Percentiles rank a stretch among this genome's conserved stretches.
Conservation (phyloP, 768 basidiomycete species). For the Cystobasidium tubakii region DNA sequence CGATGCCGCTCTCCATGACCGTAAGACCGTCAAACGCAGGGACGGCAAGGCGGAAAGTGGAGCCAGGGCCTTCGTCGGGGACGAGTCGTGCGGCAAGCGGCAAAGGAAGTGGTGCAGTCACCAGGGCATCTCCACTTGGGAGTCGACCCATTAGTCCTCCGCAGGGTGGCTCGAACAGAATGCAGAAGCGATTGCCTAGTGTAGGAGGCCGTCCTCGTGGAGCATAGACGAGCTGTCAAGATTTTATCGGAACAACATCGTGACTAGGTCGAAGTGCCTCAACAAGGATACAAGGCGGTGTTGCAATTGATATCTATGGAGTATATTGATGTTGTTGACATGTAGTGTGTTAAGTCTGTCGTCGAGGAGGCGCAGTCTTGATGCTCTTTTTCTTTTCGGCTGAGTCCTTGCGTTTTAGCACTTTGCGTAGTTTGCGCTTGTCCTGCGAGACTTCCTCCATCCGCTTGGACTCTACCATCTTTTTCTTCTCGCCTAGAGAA, state of each 20-base stretch:
- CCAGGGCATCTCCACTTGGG: background rate
- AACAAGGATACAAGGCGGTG: no score
- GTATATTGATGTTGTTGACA: no score
- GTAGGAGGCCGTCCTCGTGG: background rate
- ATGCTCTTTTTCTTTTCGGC: background rate
- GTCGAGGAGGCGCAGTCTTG: constrained; percentile 3
- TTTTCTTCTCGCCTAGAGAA: background rate
- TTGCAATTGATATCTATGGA: no score
- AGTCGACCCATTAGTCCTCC: background rate
- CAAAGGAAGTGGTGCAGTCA: background rate
- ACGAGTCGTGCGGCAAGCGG: background rate
- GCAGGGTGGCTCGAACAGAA: background rate
- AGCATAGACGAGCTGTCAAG: background rate
- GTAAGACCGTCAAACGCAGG: background rate
- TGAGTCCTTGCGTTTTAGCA: background rate
- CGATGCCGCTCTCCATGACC: background rate
- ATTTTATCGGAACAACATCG: no score
- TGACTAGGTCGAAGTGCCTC: no score
- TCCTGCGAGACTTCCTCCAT: background rate
- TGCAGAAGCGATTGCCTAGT: background rate
- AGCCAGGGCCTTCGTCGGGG: background rate
- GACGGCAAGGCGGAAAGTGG: background rate
- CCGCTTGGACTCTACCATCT: background rate
- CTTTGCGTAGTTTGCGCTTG: constrained; percentile 12
- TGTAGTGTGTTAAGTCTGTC: no score